These are phyloP conservation scores for Solanum tarijense DNA, from an alignment of 257 asterid species.

Conservation along the genomic window DNA sequence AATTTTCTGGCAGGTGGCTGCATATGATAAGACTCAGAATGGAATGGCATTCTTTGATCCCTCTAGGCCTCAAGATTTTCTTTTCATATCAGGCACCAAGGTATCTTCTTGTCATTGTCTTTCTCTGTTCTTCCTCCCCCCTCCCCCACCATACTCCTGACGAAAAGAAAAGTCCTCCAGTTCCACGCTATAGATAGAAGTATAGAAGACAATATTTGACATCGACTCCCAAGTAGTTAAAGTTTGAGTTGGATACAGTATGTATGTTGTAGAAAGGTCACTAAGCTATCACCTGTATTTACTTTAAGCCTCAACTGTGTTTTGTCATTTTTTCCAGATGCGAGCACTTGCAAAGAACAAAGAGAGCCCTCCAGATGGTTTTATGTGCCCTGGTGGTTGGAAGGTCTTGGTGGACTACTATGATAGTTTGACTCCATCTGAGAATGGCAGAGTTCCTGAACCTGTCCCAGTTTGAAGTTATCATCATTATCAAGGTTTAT, in stretches of 20 bases:
- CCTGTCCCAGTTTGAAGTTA: constrained; percentile 45
- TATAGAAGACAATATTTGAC: neutral
- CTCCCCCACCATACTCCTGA: neutral
- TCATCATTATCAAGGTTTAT: neutral
- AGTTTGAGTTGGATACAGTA: neutral
- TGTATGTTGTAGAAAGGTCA: neutral
- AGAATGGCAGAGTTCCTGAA: constrained; percentile 43
- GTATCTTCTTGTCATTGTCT: constrained; percentile 9
- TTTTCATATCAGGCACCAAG: constrained; percentile 96
- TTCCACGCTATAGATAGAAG: neutral
- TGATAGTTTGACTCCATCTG: constrained; percentile 46
- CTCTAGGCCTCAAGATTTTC: constrained; percentile 75
- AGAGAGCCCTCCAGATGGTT: constrained; percentile 92
- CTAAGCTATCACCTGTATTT: neutral
- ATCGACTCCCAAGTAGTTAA: neutral
- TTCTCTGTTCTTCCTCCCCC: neutral
- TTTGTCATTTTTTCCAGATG: constrained; percentile 37
- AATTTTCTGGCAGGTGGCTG: constrained; percentile 60
- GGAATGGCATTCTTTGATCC: constrained; percentile 98
- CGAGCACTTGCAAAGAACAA: constrained; percentile 74
- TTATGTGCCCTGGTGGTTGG: constrained; percentile 99
- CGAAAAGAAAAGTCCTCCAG: neutral
- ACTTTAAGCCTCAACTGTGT: neutral
- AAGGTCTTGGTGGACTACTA: constrained; percentile 86
- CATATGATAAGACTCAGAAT: constrained; percentile 72